A percentile compares a stretch with the other conserved stretches of the same genome.
phyloP scores from a whole-genome alignment of 306 rosid genomes.

The Sicyos edulis region DNA sequence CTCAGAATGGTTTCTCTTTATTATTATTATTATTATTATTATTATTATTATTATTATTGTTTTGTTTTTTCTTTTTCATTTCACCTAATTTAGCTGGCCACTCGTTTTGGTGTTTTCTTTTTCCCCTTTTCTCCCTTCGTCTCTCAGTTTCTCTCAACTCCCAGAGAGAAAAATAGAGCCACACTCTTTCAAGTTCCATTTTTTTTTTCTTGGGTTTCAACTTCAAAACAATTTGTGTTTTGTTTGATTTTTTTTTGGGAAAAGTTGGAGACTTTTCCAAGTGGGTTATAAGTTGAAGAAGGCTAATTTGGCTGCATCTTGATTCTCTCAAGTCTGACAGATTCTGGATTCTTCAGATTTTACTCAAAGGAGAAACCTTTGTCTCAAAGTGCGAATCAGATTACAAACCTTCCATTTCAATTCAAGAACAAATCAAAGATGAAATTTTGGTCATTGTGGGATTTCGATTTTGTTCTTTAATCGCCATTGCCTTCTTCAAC shows the following conservation, averaged over 20 bases:
- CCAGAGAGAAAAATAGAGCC: too few relatives aligned
- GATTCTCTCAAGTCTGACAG: background rate
- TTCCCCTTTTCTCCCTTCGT: background rate
- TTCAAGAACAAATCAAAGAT: background rate
- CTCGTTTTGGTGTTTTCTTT: slow-evolving; percentile 41
- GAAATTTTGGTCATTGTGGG: slow-evolving; percentile 17
- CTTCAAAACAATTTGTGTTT: too few relatives aligned
- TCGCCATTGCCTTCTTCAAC: slow-evolving; percentile 24
- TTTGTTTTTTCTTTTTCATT: too few relatives aligned
- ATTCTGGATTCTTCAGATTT: slow-evolving; percentile 19
- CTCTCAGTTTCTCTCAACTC: slow-evolving; percentile 9
- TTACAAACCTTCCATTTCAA: background rate
- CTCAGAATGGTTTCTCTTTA: too few relatives aligned
- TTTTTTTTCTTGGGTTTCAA: too few relatives aligned
- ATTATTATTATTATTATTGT: too few relatives aligned
- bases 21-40: too few relatives aligned
- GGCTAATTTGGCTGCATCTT: slow-evolving; percentile 6
- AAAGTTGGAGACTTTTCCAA: background rate
- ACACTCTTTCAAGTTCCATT: too few relatives aligned
- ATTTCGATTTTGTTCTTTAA: slow-evolving; percentile 15
- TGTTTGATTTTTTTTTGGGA: slow-evolving; percentile 8
- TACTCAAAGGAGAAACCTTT: background rate
- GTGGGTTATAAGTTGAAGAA: background rate
- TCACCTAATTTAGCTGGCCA: slow-evolving; percentile 71
- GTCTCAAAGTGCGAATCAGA: too few relatives aligned